Percentiles rank a stretch among this genome's conserved stretches.
Conservation (phyloP, 75 land plant genomes). For the Picea glauca region DNA sequence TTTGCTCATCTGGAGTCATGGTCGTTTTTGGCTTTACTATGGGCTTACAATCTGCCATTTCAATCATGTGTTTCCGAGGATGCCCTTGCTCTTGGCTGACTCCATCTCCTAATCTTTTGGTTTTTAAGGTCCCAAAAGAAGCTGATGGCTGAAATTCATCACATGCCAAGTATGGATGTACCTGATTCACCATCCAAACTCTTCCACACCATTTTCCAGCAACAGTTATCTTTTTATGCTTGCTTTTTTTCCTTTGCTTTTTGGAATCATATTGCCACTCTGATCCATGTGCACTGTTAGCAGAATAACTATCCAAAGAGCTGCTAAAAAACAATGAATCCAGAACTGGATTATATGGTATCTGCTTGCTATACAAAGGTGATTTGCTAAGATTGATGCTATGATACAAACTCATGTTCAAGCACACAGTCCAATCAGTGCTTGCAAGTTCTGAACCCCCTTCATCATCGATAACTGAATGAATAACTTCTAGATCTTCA, state of each 20-base stretch:
- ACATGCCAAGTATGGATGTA: constrained; percentile 65
- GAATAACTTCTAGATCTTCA: constrained; percentile 56
- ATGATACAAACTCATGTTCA: constrained; percentile 72
- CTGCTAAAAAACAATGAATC: constrained; percentile 47
- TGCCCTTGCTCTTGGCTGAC: constrained; percentile 4
- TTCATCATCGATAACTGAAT: constrained; percentile 51
- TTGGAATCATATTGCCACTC: background rate
- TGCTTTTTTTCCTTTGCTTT: constrained; percentile 18
- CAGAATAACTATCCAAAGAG: constrained; percentile 12
- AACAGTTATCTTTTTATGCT: constrained; percentile 59
- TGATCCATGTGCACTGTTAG: constrained; percentile 1
- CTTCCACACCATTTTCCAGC: constrained; percentile 95
- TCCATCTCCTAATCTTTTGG: background rate
- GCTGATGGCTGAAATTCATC: background rate
- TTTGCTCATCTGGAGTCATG: too few relatives aligned
- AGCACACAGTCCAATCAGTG: constrained; percentile 76
- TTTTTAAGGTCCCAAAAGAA: background rate
- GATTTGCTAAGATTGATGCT: constrained; percentile 59
- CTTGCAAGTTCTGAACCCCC: constrained; percentile 46
- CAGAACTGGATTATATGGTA: constrained; percentile 63
- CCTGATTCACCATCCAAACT: constrained; percentile 88
- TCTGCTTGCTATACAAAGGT: constrained; percentile 66
- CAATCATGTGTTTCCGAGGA: background rate
- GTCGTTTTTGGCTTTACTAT: background rate
- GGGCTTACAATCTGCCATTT: background rate